Evolutionary conservation across 1,284 basidiomycete genomes (phyloP).

Genomic region (Melampsora occidentalis): DNA sequence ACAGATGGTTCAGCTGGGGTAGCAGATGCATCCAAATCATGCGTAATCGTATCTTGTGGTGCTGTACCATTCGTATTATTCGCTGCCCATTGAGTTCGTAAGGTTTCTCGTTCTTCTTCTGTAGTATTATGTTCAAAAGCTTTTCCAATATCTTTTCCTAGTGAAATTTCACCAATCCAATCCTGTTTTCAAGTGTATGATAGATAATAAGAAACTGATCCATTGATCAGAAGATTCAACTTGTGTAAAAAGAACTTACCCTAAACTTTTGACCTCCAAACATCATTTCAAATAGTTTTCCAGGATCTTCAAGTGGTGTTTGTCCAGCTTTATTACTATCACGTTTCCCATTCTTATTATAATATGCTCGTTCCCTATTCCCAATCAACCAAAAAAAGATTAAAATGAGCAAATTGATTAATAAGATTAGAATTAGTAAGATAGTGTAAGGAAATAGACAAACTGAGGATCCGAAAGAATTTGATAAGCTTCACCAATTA

Average conservation of each 20-base stretch:
- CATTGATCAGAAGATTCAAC: not conserved
- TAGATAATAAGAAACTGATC: not conserved
- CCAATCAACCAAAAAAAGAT: not conserved
- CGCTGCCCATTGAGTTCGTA: constrained; percentile 51
- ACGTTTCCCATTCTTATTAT: constrained; percentile 54
- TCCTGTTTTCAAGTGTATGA: constrained; percentile 42
- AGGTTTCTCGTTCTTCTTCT: constrained; percentile 53
- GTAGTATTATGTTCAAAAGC: constrained; percentile 54
- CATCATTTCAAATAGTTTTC: constrained; percentile 50
- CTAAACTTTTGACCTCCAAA: constrained; percentile 50
- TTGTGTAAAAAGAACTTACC: not conserved
- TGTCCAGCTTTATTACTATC: constrained; percentile 35
- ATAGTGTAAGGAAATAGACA: constrained; percentile 9
- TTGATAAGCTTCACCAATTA: constrained; percentile 44
- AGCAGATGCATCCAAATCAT: constrained; percentile 33
- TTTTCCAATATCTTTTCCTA: constrained; percentile 54
- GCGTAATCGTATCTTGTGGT: constrained; percentile 16
- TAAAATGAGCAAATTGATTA: not conserved
- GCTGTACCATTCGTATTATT: constrained; percentile 2
- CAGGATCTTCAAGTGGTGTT: constrained; percentile 39
- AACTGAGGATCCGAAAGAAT: constrained; percentile 42
- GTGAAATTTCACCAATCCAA: constrained; percentile 53
- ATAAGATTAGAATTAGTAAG: not conserved
- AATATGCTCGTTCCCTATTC: constrained; percentile 52
- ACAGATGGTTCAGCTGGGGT: constrained; percentile 23